Base-by-base conservation (phyloP, 164 flowering plant species). In the Piper longum region DNA sequence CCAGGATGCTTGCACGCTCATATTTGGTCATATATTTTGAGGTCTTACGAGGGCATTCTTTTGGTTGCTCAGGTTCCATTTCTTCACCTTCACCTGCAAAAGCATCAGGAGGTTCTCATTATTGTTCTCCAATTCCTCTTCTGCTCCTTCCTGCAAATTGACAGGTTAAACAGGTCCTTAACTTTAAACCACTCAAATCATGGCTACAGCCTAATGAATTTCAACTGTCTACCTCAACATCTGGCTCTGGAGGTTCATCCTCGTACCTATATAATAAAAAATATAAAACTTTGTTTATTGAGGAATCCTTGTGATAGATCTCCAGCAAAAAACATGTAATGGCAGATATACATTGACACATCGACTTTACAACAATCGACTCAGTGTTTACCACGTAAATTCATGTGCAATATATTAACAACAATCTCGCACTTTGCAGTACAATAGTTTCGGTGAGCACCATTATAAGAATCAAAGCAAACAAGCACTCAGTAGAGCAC, bases 1-100 rank as follows among this genome's bases (percentile, higher is more conserved):
- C 88, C 69, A 83, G 68, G 26, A 83, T 83, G 63, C 85, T 78
- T 2, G 88, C 88, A 42, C 85, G 75, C 69, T 82, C 88, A 70
- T 82, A 81, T 60, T 82, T 83, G 4, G 85, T 83, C 88, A 83
- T 83, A 61, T 75, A 83, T 56, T 77, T 80, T 2, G 85, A 78
- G 13, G 88, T 83, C 52, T 83, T 83, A 19, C 88, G 72, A 57
- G 73, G 73, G 13, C 77, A 67, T 59, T 77, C 70, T 14, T 41
- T 67, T 8, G 75, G 66, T 26, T 70, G 73, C 43, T 70, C 64
- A 5, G 69, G 80, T 56, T 71, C 73, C 59, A 80, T 80, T 41
- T 78, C 81, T 57, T 80, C 83, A 40, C 60, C 69, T 57, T 80
- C 87, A 4, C 57, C 76, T 19, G 67, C 42, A 41, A 73, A 26